Percentiles rank a stretch among this genome's conserved stretches.
These are phyloP conservation scores for Trametes gibbosa DNA, from an alignment of 768 basidiomycete genomes.

Conservation along the genomic window DNA sequence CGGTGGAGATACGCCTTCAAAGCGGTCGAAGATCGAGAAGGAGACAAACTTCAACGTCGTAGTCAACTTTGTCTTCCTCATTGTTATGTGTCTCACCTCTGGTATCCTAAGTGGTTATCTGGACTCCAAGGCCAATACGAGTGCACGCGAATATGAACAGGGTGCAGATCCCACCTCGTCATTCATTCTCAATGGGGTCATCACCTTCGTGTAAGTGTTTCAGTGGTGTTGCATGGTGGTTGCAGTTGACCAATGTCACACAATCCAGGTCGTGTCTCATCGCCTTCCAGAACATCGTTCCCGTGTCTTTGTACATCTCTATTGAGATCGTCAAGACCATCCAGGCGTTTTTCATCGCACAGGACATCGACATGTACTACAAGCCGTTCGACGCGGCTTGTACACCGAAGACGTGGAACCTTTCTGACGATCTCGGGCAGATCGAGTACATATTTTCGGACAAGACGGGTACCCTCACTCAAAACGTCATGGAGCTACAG, in stretches of 20 bases:
- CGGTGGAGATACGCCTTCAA: slow-evolving; percentile 92
- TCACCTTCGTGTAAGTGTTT: slow-evolving; percentile 84
- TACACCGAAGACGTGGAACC: slow-evolving; percentile 97
- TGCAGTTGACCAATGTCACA: neutral
- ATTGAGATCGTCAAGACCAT: slow-evolving; percentile 98
- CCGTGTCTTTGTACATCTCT: slow-evolving; percentile 94
- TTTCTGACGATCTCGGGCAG: slow-evolving; percentile 97
- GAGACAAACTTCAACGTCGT: slow-evolving; percentile 98
- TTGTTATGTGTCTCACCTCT: slow-evolving; percentile 71
- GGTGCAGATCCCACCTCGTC: slow-evolving; percentile 62
- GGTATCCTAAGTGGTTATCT: slow-evolving; percentile 76
- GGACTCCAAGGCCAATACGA: slow-evolving; percentile 58
- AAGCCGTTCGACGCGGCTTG: slow-evolving; percentile 81
- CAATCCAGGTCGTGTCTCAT: slow-evolving; percentile 78
- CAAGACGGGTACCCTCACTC: slow-evolving; percentile 96
- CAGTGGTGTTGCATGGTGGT: neutral
- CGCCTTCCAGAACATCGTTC: slow-evolving; percentile 96
- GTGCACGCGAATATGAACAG: slow-evolving; percentile 68
- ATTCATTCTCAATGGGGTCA: slow-evolving; percentile 66
- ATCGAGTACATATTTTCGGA: slow-evolving; percentile 95
- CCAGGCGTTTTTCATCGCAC: slow-evolving; percentile 94
- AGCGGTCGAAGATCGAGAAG: slow-evolving; percentile 94
- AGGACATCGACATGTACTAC: slow-evolving; percentile 97
- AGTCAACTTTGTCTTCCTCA: slow-evolving; percentile 83
- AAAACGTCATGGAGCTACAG: slow-evolving; percentile 99